phyloP scores from a whole-genome alignment of 176 grass and related monocot species.

The Chrysopogon serrulatus region DNA sequence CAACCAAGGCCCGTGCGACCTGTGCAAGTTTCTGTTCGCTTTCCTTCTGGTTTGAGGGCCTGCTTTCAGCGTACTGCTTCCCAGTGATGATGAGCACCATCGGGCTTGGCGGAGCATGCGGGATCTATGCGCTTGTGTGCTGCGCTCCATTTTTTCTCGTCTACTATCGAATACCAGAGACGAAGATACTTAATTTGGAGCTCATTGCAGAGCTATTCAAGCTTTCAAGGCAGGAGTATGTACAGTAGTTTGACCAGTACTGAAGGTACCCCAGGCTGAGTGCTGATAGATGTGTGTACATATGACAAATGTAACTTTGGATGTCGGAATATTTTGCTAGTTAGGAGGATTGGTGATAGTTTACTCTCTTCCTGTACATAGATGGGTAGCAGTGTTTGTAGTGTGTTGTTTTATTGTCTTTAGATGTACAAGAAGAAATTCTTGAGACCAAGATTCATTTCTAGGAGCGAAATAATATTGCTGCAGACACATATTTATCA shows the following conservation, averaged over 20 bases:
- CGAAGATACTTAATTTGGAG: slow-evolving; percentile 73
- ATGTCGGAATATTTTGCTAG: not conserved
- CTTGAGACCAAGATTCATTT: not conserved
- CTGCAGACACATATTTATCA: not conserved
- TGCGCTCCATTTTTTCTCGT: slow-evolving; percentile 42
- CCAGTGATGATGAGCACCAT: slow-evolving; percentile 74
- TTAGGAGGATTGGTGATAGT: slow-evolving; percentile 3
- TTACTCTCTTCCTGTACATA: not conserved
- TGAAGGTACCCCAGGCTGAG: not conserved
- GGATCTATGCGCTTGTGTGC: slow-evolving; percentile 61
- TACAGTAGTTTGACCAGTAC: not conserved
- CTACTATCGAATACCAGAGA: slow-evolving; percentile 64
- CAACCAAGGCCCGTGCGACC: slow-evolving; percentile 77
- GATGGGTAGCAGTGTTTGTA: not conserved
- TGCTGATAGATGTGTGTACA: slow-evolving; percentile 22
- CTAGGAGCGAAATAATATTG: not conserved
- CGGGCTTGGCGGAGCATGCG: slow-evolving; percentile 59
- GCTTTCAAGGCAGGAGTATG: slow-evolving; percentile 18
- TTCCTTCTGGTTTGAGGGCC: slow-evolving; percentile 76
- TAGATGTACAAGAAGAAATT: not conserved
- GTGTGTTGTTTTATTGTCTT: not conserved
- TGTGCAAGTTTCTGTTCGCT: slow-evolving; percentile 80
- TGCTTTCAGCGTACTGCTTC: slow-evolving; percentile 69
- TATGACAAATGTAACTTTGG: slow-evolving; percentile 26
- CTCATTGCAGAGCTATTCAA: slow-evolving; percentile 72